Evolutionary conservation across 345 rosid genomes (phyloP), one percentile per base, ranked within the genome.

Genomic region (Salix dunnii): DNA sequence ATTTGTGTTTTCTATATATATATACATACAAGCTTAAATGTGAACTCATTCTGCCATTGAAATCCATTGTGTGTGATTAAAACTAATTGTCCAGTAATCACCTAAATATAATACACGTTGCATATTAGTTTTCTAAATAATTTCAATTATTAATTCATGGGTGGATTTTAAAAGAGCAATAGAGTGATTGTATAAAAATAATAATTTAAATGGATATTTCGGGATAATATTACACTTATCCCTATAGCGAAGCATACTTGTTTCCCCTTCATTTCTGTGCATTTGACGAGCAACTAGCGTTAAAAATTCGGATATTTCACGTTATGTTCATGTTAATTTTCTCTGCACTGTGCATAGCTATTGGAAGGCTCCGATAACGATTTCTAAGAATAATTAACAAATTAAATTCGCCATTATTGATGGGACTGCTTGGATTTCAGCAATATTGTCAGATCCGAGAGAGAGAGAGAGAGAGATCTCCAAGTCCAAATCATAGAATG

Each of bases 361-460:
- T 2, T 31, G 69, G 5, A 7, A 2, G 23, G 40, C 25, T 35
- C 4, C 43, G 8, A 33, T 11, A 64, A 30, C 31, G 18, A 25
- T 64, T 35, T 33, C 20, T 35, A 36, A 55, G 14, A n/a, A 23
- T 55, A 7, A 23, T 8, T 46, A 30, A 18, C 13, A 49, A 28
- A 28, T 6, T 51, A 46, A 68, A 48, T 4, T 58, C 78, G 21
- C 73, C 73, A 72, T 43, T 2, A 16, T 73, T 48, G 64, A 74
- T n/a, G 64, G 65, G 64, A 35, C 36, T 48, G 73, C 84, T 72
- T 79, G 70, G 46, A 68, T 18, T 46, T 74, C 67, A 55, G 62
- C 62, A 79, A 40, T 69, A 67, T n/a, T 73, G 79, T 76, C 70
- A 76, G 84, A 81, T 76, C 76, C 10, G 51, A n/a, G 62, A 55